phyloP scores from a whole-genome alignment of 257 asterid species.

The Nicotiana tomentosiformis region DNA sequence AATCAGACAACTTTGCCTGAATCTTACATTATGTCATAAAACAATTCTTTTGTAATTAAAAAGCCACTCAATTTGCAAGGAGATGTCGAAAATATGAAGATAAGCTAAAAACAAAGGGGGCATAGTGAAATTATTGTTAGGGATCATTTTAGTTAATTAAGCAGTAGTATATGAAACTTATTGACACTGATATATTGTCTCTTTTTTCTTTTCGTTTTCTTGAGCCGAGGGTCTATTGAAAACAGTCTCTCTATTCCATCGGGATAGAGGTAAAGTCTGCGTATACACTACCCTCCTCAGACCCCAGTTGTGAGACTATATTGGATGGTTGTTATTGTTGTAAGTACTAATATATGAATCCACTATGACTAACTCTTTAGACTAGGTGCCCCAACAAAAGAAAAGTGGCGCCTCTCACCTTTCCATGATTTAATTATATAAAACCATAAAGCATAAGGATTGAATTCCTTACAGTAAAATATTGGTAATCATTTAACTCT shows the following conservation, averaged over 20 bases:
- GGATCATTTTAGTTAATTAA: constrained; percentile 16
- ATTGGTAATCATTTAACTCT: constrained; percentile 20
- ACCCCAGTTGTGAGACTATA: too few species aligned
- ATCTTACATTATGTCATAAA: too few species aligned
- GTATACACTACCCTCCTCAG: too few species aligned
- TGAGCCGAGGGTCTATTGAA: too few species aligned
- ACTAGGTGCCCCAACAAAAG: constrained; percentile 75
- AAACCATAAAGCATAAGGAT: constrained; percentile 25
- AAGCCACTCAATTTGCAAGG: background rate
- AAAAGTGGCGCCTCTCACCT: constrained; percentile 52
- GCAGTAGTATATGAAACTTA: constrained; percentile 11
- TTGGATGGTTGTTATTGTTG: too few species aligned
- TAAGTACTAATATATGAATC: constrained; percentile 22
- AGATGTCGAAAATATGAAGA: background rate
- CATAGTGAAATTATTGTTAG: background rate
- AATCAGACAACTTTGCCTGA: too few species aligned
- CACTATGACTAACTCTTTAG: constrained; percentile 44
- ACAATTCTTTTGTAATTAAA: too few species aligned
- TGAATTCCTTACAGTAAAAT: constrained; percentile 32
- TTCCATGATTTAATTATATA: constrained; percentile 29
- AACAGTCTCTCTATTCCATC: too few species aligned
- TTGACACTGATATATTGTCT: too few species aligned
- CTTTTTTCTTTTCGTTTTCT: too few species aligned
- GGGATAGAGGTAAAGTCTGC: too few species aligned
- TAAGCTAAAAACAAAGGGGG: background rate